Evolutionary conservation across 345 rosid genomes (phyloP).

Genomic region (Salix viminalis): DNA sequence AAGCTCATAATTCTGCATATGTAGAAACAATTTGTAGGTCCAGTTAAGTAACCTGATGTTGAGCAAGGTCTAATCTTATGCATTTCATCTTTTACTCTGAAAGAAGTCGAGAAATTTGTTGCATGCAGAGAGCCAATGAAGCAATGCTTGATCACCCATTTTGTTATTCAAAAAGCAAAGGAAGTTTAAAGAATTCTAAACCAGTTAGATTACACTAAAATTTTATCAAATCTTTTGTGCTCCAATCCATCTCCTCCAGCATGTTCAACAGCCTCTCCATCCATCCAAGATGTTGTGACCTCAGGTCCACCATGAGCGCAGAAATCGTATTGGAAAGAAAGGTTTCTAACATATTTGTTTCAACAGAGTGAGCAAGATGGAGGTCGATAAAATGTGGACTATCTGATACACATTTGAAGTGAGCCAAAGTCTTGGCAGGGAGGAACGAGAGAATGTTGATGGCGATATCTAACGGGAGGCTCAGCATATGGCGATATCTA

Average conservation of each 20-base stretch:
- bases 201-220: background rate
- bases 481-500: background rate
- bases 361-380: background rate
- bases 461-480: background rate
- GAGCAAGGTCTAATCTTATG: background rate
- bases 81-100: background rate
- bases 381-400: background rate
- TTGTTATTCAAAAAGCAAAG: too few species aligned
- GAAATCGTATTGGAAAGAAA: background rate
- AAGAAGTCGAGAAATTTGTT: background rate
- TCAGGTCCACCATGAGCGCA: background rate
- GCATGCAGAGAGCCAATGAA: background rate
- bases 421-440: background rate
- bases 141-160: background rate
- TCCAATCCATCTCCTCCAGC: background rate
- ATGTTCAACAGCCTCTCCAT: background rate
- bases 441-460: background rate
- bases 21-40: background rate
- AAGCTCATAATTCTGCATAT: background rate
- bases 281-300: background rate
- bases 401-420: background rate
- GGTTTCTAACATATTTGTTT: background rate
- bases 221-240: too few species aligned
- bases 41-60: background rate
- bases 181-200: too few species aligned